phyloP scores from a whole-genome alignment of 108 stramenopile genomes.

The Nitzschia palea region DNA sequence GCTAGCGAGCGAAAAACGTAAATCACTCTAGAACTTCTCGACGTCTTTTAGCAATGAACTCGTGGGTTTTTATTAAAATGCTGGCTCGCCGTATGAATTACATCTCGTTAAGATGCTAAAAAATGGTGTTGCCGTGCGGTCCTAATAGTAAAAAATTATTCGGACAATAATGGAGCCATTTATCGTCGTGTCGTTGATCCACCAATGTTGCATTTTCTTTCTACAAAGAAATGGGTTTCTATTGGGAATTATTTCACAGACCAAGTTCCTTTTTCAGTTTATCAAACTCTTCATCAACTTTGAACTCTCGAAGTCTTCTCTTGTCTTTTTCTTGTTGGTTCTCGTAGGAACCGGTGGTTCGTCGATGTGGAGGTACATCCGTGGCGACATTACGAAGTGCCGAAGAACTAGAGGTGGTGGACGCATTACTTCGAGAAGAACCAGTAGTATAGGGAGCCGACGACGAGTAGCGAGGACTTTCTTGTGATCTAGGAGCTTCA shows the following conservation, averaged over 20 bases:
- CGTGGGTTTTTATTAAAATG: no score
- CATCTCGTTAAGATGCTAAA: no score
- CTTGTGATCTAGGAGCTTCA: neutral
- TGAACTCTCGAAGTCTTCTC: conserved; percentile 67
- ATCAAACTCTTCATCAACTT: conserved; percentile 89
- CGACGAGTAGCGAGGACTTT: conserved; percentile 4
- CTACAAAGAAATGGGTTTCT: no score
- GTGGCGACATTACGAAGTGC: neutral
- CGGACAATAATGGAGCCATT: no score
- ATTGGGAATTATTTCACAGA: no score
- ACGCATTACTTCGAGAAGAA: neutral
- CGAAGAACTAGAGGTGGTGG: conserved; percentile 1
- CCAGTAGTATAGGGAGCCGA: neutral
- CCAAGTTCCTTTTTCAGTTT: conserved; percentile 84
- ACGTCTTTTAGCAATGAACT: no score
- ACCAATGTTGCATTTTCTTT: no score
- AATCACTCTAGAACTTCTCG: no score
- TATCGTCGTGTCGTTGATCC: no score
- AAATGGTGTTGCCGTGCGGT: no score
- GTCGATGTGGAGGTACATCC: conserved; percentile 75
- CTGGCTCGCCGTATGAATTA: no score
- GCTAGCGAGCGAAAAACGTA: conserved; percentile 6
- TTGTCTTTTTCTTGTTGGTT: conserved; percentile 55
- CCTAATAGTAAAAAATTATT: no score
- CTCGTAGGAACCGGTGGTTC: conserved; percentile 39